Conservation (phyloP, 2,329 filamentous ascomycete species). For the Fusarium ambrosium region DNA sequence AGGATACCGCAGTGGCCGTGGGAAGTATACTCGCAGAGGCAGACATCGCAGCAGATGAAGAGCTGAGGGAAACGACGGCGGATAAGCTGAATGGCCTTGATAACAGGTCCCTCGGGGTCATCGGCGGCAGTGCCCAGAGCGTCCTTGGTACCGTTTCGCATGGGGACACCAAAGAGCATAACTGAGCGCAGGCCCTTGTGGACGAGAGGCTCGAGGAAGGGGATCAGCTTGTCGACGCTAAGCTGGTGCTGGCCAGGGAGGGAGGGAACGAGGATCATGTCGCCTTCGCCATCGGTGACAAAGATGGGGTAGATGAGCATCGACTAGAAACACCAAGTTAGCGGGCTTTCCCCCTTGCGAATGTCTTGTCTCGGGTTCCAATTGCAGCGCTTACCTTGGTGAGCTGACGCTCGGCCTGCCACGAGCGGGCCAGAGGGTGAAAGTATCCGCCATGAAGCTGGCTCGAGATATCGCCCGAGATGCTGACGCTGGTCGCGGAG, state of each 20-base stretch:
- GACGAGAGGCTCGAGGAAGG: constrained; percentile 88
- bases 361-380: not conserved
- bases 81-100: constrained; percentile 86
- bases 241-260: constrained; percentile 91
- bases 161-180: constrained; percentile 94
- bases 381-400: constrained; percentile 74
- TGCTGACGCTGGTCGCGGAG: constrained; percentile 76
- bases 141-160: constrained; percentile 86
- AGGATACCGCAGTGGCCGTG: constrained; percentile 98
- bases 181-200: constrained; percentile 92
- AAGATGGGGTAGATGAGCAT: constrained; percentile 99
- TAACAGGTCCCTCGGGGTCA: constrained; percentile 92
- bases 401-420: constrained; percentile 87
- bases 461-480: constrained; percentile 81
- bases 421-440: constrained; percentile 82
- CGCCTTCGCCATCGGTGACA: constrained; percentile 92
- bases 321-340: constrained; percentile 68
- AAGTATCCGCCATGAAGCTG: constrained; percentile 87
- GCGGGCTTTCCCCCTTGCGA: constrained; percentile 2
- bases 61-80: constrained; percentile 88
- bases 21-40: constrained; percentile 97
- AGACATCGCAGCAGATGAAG: constrained; percentile 93
- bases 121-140: constrained; percentile 92
- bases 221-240: constrained; percentile 86
- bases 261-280: constrained; percentile 90